A percentile compares a stretch with the other conserved stretches of the same genome.
These are phyloP conservation scores for Erythrophleum fordii DNA, from an alignment of 306 rosid species.

Conservation along the genomic window DNA sequence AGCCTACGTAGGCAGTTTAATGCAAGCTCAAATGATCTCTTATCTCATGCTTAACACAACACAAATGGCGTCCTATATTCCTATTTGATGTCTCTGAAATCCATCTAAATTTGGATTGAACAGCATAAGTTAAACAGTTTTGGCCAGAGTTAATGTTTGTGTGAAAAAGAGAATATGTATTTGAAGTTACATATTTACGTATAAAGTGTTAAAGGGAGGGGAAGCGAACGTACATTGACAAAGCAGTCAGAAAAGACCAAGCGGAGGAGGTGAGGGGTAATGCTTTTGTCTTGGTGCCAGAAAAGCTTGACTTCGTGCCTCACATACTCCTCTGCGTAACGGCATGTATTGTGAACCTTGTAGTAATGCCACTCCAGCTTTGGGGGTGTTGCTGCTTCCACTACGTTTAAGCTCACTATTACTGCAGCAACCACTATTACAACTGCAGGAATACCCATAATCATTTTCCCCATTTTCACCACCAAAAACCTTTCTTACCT, in stretches of 20 bases:
- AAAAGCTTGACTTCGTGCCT: slow-evolving; percentile 39
- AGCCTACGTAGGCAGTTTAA: too few species aligned
- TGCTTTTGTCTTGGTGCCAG: slow-evolving; percentile 54
- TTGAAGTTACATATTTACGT: too few species aligned
- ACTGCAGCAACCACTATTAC: slow-evolving; percentile 31
- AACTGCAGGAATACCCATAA: background rate
- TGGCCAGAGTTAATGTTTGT: too few species aligned
- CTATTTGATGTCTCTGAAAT: too few species aligned
- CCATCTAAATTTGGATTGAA: too few species aligned
- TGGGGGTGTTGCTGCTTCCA: background rate
- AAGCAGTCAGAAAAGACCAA: slow-evolving; percentile 77
- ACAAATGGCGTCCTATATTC: too few species aligned
- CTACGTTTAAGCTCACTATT: slow-evolving; percentile 36
- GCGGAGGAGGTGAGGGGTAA: slow-evolving; percentile 70
- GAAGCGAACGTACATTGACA: slow-evolving; percentile 51
- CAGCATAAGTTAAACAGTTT: too few species aligned
- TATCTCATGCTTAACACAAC: too few species aligned
- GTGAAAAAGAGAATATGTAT: too few species aligned
- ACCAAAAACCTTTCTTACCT: background rate
- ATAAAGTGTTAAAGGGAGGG: background rate
- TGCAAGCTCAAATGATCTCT: too few species aligned
- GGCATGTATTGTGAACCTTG: slow-evolving; percentile 49
- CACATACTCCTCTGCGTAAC: slow-evolving; percentile 49
- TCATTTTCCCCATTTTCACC: background rate
- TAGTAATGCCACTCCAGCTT: slow-evolving; percentile 72